These are phyloP conservation scores for Geotrichum restrictum DNA, from an alignment of 1,139 yeast genomes.

Conservation along the genomic window DNA sequence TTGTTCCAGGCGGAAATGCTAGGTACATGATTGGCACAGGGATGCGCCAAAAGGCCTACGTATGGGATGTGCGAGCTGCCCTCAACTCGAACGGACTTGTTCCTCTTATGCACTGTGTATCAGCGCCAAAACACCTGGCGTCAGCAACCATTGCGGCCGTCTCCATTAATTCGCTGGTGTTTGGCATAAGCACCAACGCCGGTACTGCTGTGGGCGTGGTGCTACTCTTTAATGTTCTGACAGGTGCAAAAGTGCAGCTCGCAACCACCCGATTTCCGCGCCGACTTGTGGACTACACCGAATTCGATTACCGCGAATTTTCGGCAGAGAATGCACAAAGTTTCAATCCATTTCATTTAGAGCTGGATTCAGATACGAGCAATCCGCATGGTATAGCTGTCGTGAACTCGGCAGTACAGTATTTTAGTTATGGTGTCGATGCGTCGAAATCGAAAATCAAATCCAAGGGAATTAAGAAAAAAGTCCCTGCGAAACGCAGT, in stretches of 20 bases:
- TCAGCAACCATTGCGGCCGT: slow-evolving; percentile 42
- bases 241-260: slow-evolving; percentile 48
- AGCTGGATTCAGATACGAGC: slow-evolving; percentile 44
- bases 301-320: slow-evolving; percentile 23
- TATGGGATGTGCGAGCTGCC: slow-evolving; percentile 44
- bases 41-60: slow-evolving; percentile 32
- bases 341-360: slow-evolving; percentile 34
- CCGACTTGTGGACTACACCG: slow-evolving; percentile 22
- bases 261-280: slow-evolving; percentile 17
- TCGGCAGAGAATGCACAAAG: slow-evolving; percentile 39
- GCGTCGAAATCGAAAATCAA: slow-evolving; percentile 19
- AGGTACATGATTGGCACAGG: slow-evolving; percentile 31
- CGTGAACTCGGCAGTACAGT: slow-evolving; percentile 57
- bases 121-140: slow-evolving; percentile 31
- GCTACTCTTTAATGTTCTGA: slow-evolving; percentile 58
- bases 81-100: slow-evolving; percentile 29
- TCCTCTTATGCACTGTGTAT: slow-evolving; percentile 31
- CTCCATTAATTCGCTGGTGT: slow-evolving; percentile 44
- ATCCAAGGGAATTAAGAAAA: slow-evolving; percentile 30
- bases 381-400: slow-evolving; percentile 53
- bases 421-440: slow-evolving; percentile 55
- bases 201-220: slow-evolving; percentile 67
- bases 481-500: slow-evolving; percentile 30
- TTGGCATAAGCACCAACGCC: slow-evolving; percentile 59
- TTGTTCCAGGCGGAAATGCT: slow-evolving; percentile 17